Evolutionary conservation across 805 yeast genomes (phyloP), one percentile per base, ranked within the genome.

Genomic region (Candida nemodendra): DNA sequence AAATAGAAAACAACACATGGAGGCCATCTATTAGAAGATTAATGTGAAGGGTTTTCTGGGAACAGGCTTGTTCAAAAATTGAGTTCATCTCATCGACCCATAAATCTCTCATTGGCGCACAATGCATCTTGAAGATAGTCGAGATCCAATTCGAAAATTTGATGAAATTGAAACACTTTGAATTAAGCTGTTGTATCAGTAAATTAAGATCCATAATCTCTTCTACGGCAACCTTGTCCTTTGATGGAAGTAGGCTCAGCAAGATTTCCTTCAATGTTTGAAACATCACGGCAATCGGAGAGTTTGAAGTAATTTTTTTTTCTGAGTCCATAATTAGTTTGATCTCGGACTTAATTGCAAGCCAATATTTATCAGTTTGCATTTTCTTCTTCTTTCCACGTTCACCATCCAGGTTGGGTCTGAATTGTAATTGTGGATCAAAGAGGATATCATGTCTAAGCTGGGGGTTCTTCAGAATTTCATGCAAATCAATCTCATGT

Each of bases 81-180:
- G 58, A 51, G 32, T 77, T 76, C 93, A 90, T 86, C 51, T 82
- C 86, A 50, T 79, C 85, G 25, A 90, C 95, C 89, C 93, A 83
- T 27, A 77, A 65, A 61, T 87, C 96, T 57, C 97, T 76, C 95
- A 88, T 88, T 45, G 97, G 97, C 5, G 96, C 96, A 64, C 96
- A 89, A 59, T 87, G 96, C 36, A 81, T 78, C 63, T 89, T 87
- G 64, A 91, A 82, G 22, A 88, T 76, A 22, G 73, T 69, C 2
- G 87, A 78, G 28, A 90, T 70, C 91, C 95, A 85, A 39, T 71
- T 70, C 2, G 90, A 74, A 51, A 88, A 72, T 25, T 75, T 71
- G 14, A 78, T 75, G 64, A 84, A 85, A 58, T 83, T 85, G 51
- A 85, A 75, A n/a, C 84, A 76, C 16, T 83, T 79, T 46, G 77